Conservation (phyloP, 192 early-diverging fungal genomes). For the Thamnidium elegans region DNA sequence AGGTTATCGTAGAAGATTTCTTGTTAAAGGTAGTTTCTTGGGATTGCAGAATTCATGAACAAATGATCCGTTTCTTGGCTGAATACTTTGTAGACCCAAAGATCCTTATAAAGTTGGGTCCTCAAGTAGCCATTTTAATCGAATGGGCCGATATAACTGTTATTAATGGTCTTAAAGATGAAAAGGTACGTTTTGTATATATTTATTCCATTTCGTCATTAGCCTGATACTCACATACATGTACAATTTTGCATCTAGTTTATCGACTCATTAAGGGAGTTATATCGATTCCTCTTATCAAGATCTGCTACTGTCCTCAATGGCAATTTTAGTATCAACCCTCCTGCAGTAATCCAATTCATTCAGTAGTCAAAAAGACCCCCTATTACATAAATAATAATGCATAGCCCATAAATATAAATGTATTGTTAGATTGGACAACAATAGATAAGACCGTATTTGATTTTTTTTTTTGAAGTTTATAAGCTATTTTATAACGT, state of each 20-base stretch:
- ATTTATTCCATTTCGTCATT: neutral
- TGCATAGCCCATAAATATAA: no score
- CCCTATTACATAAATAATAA: no score
- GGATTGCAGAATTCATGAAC: constrained; percentile 38
- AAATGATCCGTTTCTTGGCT: constrained; percentile 33
- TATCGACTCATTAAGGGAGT: neutral
- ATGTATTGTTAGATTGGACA: no score
- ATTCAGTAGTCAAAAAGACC: neutral
- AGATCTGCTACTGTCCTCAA: neutral
- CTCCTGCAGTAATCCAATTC: neutral
- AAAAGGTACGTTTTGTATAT: constrained; percentile 11
- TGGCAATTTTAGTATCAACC: neutral
- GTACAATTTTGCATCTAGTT: neutral
- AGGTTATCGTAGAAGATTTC: constrained; percentile 43
- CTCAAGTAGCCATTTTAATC: constrained; percentile 19
- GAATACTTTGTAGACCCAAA: constrained; percentile 34
- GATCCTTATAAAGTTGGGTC: constrained; percentile 16
- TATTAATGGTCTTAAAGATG: constrained; percentile 6
- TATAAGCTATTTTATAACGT: no score
- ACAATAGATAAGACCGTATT: no score
- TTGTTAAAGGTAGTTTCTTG: constrained; percentile 36
- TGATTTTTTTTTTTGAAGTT: no score
- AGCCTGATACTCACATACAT: neutral
- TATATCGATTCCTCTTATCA: neutral
- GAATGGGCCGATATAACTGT: constrained; percentile 18